Base-by-base conservation (phyloP, 306 rosid genomes). In the Gynostemma pentaphyllum region DNA sequence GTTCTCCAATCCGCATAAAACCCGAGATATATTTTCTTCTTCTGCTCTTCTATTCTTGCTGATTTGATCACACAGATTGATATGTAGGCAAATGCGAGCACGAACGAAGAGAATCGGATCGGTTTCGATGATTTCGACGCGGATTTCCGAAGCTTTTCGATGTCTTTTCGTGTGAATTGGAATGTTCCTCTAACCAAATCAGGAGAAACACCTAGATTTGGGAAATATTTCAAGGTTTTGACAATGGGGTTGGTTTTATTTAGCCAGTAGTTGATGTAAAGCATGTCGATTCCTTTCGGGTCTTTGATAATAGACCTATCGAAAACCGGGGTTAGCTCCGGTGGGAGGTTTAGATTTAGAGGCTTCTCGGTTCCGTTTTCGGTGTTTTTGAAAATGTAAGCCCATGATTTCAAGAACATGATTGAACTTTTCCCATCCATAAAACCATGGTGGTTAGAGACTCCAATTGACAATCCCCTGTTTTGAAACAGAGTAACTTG, bases 371-470 rank as follows among this genome's bases (percentile, higher is more conserved):
- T 37, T 2, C 9, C 32, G 22, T 54, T 54, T 29, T 9, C 26
- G 1, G 34, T 11, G 3, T 18, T n/a, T 64, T 72, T 75, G 54
- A 79, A 75, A 2, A 71, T 12, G 15, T 51, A 59, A 57, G 82
- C 75, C 87, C 95, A 86, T 2, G 83, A 75, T 40, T 83, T 81
- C 40, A 86, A 18, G 68, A 86, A 86, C 73, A 57, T 3, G 15
- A 68, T 66, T 11, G 77, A 45, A 19, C 82, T 47, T 61, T 68
- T 66, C 10, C 95, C 95, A 49, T 83, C 95, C 4, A 86, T 29
- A 24, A 73, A 74, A 0, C 78, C 82, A 9, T 83, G 83, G 76
- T 83, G 85, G 10, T 66, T 24, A 26, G 68, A 40, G 70, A 76
- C 52, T 2, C 87, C 95, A 2, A 83, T 72, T 22, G 67, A 32